phyloP scores from a whole-genome alignment of 2,329 filamentous ascomycete genomes.

The Mycosphaerelloides madeirae region DNA sequence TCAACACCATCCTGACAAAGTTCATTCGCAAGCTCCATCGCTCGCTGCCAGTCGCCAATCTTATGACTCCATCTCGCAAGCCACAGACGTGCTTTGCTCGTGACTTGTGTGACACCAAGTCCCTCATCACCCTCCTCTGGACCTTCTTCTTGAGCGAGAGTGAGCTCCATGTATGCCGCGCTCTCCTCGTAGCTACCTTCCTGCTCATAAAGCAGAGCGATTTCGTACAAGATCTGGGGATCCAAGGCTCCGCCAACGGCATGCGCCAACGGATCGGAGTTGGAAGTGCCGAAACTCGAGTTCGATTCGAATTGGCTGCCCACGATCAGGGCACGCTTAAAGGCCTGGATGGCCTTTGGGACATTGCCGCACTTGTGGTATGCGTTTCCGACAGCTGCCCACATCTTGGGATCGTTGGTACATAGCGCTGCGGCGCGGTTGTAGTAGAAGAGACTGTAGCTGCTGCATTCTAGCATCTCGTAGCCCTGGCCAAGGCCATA shows the following conservation, averaged over 20 bases:
- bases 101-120: slow-evolving; percentile 84
- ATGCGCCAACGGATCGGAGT: slow-evolving; percentile 42
- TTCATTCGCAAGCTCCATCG: slow-evolving; percentile 79
- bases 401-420: slow-evolving; percentile 98
- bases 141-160: slow-evolving; percentile 85
- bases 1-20: slow-evolving; percentile 93
- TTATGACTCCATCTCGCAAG: slow-evolving; percentile 77
- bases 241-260: slow-evolving; percentile 63
- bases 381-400: slow-evolving; percentile 91
- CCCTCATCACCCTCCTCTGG: slow-evolving; percentile 46
- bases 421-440: slow-evolving; percentile 87
- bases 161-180: slow-evolving; percentile 92
- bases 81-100: slow-evolving; percentile 90
- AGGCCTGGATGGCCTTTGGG: slow-evolving; percentile 87
- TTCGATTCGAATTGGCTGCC: slow-evolving; percentile 75
- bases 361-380: slow-evolving; percentile 83
- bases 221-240: slow-evolving; percentile 84
- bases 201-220: slow-evolving; percentile 82
- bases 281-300: slow-evolving; percentile 40
- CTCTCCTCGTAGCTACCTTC: slow-evolving; percentile 73
- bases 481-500: slow-evolving; percentile 96
- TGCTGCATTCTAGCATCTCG: slow-evolving; percentile 95
- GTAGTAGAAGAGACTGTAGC: slow-evolving; percentile 96
- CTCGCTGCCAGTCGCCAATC: slow-evolving; percentile 67
- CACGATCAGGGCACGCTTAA: slow-evolving; percentile 85